Evolutionary conservation across 495 filamentous ascomycete genomes (phyloP), one percentile per base, ranked within the genome.

Genomic region (Penicillium daleae): DNA sequence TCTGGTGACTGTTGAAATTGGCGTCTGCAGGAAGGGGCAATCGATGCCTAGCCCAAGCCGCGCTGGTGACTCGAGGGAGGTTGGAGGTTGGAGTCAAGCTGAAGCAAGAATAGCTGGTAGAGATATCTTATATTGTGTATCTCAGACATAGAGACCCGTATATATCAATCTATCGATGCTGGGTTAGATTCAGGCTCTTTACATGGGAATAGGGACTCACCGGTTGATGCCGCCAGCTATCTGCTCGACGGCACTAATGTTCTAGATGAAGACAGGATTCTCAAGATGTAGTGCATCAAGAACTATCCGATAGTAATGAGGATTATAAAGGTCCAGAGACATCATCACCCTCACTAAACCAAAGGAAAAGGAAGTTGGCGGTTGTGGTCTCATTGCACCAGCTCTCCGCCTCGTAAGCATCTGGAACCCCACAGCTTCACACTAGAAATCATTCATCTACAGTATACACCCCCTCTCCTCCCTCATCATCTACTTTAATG

Each of bases 391-490:
- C 21, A 29, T 50, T 29, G 26, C 17, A 13, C 3, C 12, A 50
- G 22, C 46, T 50, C 46, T 50, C 24, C 12, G 46, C 46, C 17
- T 50, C 46, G 46, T 50, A 50, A 50, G 46, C 46, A 50, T 21
- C 42, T 50, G 24, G 24, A 50, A 50, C 46, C 46, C 46, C 46
- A 50, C 46, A 50, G 46, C 46, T 50, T 19, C 7, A 50, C 9
- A 26, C 4, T 24, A 6, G 29, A 4, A 7, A 31, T n/a, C n/a
- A 7, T 31, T n/a, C 46, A 13, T 26, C 13, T 15, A 50, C 10
- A 50, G 4, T 27, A 29, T 50, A n/a, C 46, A n/a, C 24, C 22
- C 6, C 3, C 21, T 50, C 2, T n/a, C 21, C 6, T 24, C 9
- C 46, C 8, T 22, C 21, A 19, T 4, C 19, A 6, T 9, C 15